A percentile compares a stretch with the other conserved stretches of the same genome.
These are phyloP conservation scores for Entelexis sorbosivorans DNA, from an alignment of 1,139 yeast genomes.

Conservation along the genomic window DNA sequence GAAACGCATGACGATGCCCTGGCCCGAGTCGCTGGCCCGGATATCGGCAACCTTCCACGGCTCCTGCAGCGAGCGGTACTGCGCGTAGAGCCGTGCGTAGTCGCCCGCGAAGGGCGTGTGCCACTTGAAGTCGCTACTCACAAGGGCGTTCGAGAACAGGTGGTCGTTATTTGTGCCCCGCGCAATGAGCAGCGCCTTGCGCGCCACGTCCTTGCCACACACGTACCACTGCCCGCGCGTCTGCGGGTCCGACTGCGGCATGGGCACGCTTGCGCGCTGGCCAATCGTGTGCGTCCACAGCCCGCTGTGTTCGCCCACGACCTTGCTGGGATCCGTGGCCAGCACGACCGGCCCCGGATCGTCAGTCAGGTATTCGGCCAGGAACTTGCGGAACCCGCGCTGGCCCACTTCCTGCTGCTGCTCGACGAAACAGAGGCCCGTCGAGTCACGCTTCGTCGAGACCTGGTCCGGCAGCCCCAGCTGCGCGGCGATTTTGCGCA, in stretches of 20 bases:
- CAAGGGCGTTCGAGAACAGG: conserved; percentile 40
- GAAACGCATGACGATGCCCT: conserved; percentile 28
- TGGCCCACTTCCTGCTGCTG: conserved; percentile 36
- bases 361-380: conserved; percentile 61
- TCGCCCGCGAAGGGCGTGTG: conserved; percentile 28
- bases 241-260: conserved; percentile 78
- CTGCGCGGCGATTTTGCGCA: conserved; percentile 51
- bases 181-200: conserved; percentile 70
- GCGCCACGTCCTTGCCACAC: conserved; percentile 49
- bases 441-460: conserved; percentile 79
- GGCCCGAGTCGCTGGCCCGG: neutral
- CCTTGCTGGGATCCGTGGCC: conserved; percentile 39
- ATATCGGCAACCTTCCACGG: conserved; percentile 34
- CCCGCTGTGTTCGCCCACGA: conserved; percentile 77
- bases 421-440: conserved; percentile 86
- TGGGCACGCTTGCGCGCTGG: conserved; percentile 61
- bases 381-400: conserved; percentile 60
- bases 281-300: conserved; percentile 94
- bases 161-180: conserved; percentile 55
- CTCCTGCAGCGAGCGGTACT: conserved; percentile 59
- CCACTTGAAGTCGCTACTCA: conserved; percentile 45
- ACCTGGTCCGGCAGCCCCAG: conserved; percentile 41
- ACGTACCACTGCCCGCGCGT: conserved; percentile 82
- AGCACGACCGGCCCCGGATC: conserved; percentile 71
- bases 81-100: conserved; percentile 37